Base-by-base conservation (phyloP, 306 rosid species). In the Prinsepia uniflora region DNA sequence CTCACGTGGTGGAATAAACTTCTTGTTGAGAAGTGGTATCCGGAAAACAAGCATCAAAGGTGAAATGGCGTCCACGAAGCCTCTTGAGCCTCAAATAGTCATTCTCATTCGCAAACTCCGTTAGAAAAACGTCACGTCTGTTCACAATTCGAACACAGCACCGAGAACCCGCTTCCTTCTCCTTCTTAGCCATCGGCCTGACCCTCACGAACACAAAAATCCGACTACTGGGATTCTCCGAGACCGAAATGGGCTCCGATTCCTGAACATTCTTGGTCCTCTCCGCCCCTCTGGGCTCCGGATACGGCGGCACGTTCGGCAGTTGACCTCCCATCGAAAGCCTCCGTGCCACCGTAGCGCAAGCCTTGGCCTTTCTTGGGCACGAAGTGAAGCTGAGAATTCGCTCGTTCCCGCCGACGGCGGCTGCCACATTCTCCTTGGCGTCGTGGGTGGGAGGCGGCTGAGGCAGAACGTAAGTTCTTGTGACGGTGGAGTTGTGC, bases 1-100 rank as follows among this genome's bases (percentile, higher is more conserved):
- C 98, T 85, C 76, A 93, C 98, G 97, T 84, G 8, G 92, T 90
- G 74, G 89, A 87, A 64, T 94, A 94, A 54, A 94, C 97, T 53
- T 90, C 89, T 59, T 84, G 90, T 65, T 94, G 98, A 68, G 86
- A 45, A 5, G 97, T 72, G 1, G 85, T 69, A 44, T 90, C 97
- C 1, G 92, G 87, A 76, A 94, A 94, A 0, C 95, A 83, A 43
- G 90, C 94, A 58, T 94, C 97, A 14, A 94, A 94, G 8, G 88
- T 82, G 41, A 94, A 89, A 71, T 89, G 90, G 0, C 96, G 75
- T 40, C 96, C 98, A 0, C 96, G 85, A 41, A 94, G 76, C 81
- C 98, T 86, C 83, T 94, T 90, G 0, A 94, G 88, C 70, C 98
- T 86, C 65, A 94, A 78, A 20, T 89, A 89, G 73, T 94, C 98